phyloP scores from a whole-genome alignment of 2,329 filamentous ascomycete genomes.

The Chrysosporium keratinophilum region DNA sequence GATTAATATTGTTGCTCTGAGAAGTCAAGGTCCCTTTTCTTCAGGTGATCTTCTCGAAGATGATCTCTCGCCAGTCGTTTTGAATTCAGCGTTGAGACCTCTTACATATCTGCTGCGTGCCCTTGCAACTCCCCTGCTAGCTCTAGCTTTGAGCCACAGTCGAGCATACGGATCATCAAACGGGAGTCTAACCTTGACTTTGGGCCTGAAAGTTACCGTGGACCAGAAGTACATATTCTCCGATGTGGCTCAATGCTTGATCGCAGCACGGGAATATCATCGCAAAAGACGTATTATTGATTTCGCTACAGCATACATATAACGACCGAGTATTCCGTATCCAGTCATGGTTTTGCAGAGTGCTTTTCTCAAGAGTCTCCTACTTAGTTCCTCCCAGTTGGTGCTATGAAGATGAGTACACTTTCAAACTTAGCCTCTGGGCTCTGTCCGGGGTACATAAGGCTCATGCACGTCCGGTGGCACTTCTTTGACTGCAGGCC shows the following conservation, averaged over 20 bases:
- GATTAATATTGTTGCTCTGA: too few species aligned
- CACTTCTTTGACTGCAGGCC: background rate
- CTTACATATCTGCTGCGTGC: background rate
- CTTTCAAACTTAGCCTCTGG: background rate
- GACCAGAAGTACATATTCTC: background rate
- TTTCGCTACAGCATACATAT: background rate
- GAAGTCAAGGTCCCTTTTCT: too few species aligned
- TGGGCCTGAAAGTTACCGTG: background rate
- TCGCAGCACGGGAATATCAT: too few species aligned
- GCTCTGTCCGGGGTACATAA: slow-evolving; percentile 12
- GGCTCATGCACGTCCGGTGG: slow-evolving; percentile 4
- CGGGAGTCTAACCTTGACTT: slow-evolving; percentile 9
- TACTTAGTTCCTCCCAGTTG: background rate
- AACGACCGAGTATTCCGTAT: background rate
- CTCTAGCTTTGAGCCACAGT: background rate
- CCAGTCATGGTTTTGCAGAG: too few species aligned
- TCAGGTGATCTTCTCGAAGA: too few species aligned
- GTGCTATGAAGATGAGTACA: background rate
- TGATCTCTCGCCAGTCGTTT: too few species aligned
- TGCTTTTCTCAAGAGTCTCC: too few species aligned
- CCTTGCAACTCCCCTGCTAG: background rate
- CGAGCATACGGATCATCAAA: background rate
- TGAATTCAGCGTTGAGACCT: too few species aligned
- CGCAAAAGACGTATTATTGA: too few species aligned
- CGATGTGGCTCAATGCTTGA: background rate